Evolutionary conservation across 2,329 filamentous ascomycete species (phyloP), one percentile per base, ranked within the genome.

Genomic region (Colletotrichum neosansevieriae): DNA sequence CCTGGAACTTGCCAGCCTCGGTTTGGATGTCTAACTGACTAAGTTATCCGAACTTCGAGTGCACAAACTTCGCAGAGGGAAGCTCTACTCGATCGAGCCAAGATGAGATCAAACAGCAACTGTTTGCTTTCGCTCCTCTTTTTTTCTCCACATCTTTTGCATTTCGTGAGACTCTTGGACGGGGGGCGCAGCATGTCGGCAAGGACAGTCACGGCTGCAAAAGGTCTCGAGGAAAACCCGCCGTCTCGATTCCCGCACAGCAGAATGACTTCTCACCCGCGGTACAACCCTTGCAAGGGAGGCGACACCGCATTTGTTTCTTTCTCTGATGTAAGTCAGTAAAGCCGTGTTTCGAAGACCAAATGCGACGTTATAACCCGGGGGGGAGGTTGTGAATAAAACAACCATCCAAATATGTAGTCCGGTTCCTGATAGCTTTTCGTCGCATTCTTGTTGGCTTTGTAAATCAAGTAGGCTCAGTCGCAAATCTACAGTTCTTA

Each of bases 81-180:
- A 68, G 47, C 54, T 65, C 32, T 59, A 58, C 45, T 58, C 65
- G 61, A 65, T 5, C 11, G 36, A 13, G 65, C 65, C 65, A 65
- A 65, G 65, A 56, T 65, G 12, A 34, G 60, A 42, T 68, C 54
- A 68, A 68, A 68, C 65, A n/a, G 54, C 40, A 64, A 65, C 17
- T 64, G 60, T 64, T 65, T 65, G 38, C 38, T 17, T 44, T 54
- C 47, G 57, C 19, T 49, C 54, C 63, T 54, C 54, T 53, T 36
- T 47, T 40, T 17, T 19, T 15, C 21, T 40, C 36, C n/a, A 13
- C 9, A 38, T 6, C n/a, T 17, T 45, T 64, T 15, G 32, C 54
- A 60, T 19, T 32, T 57, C 47, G 29, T 50, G 44, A 40, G 11
- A 59, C 42, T 59, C n/a, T 38, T n/a, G 44, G 9, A 24, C 29